Base-by-base conservation (phyloP, 2,329 filamentous ascomycete genomes). In the Penicillium palitans region DNA sequence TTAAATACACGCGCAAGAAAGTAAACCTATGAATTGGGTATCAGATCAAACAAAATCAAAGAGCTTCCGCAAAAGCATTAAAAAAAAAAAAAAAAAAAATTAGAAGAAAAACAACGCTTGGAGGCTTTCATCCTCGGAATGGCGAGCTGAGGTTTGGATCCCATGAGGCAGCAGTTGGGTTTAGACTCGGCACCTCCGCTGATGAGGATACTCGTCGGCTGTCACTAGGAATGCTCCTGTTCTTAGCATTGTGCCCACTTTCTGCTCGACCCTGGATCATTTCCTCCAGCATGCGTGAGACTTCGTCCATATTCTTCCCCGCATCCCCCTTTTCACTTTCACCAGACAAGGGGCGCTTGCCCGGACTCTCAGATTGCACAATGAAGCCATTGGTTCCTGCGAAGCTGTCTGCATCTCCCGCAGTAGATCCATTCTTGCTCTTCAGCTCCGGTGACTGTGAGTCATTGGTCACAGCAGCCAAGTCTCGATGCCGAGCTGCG, bases 251-350 rank as follows among this genome's bases (percentile, higher is more conserved):
- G 55, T 90, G 86, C 24, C 90, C 90, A 52, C 82, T 86, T 67
- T 95, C 90, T 53, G 96, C 89, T 58, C 90, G 87, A 70, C 93
- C 90, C 70, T 93, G 90, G 59, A 97, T 95, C 93, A 98, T 97
- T 76, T 96, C 91, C 69, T 98, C 93, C 27, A 97, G 83, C 79
- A 97, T 92, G 68, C 87, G 86, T 65, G 90, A 96, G 87, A 97
- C 93, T 75, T 96, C 93, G 67, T 96, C 92, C 35, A 95, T 89
- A 65, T 90, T 91, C 78, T 84, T 82, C 63, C 81, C 83, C 52
- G 82, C 60, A 2, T 62, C 66, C 65, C 73, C 70, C 58, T 74
- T 74, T 24, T 74, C 68, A 52, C 60, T 64, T n/a, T 64, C 63
- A 56, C 64, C 64, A 13, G 71, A 69, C 13, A 70, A 72, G 31